Conservation (phyloP, 768 basidiomycete species). For the Cystoderma amianthinum region DNA sequence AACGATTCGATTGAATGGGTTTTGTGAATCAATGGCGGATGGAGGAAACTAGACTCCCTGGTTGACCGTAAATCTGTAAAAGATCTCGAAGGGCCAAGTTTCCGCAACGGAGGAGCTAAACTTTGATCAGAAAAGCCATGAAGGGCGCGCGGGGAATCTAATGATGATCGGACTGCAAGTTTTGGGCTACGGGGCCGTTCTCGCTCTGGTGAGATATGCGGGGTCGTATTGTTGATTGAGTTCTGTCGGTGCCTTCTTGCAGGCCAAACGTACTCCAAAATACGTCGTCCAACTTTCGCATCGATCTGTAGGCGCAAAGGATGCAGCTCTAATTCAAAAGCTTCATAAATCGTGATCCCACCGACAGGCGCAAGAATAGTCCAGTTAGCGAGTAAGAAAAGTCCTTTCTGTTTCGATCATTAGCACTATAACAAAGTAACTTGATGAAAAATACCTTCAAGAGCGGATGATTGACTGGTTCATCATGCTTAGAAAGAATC, state of each 20-base stretch:
- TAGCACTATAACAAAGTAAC: constrained; percentile 4
- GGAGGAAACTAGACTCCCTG: constrained; percentile 22
- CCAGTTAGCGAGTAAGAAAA: constrained; percentile 79
- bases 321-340: constrained; percentile 75
- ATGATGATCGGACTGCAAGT: constrained; percentile 28
- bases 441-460: constrained; percentile 43
- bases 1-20: constrained; percentile 34
- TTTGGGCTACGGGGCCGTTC: constrained; percentile 13
- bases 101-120: constrained; percentile 36
- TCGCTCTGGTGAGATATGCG: constrained; percentile 1
- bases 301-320: constrained; percentile 87
- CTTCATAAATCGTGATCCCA: constrained; percentile 85
- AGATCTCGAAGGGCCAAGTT: constrained; percentile 56
- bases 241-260: constrained; percentile 39
- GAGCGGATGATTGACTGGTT: constrained; percentile 62
- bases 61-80: constrained; percentile 61
- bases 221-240: constrained; percentile 9
- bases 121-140: constrained; percentile 8
- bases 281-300: constrained; percentile 67
- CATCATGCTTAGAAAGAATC: constrained; percentile 74
- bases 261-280: constrained; percentile 89
- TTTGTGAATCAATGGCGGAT: constrained; percentile 23
- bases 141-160: constrained; percentile 41
- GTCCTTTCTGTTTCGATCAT: constrained; percentile 38
- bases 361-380: constrained; percentile 84